Conservation (phyloP, 2,329 filamentous ascomycete genomes). For the Botrytis aclada region DNA sequence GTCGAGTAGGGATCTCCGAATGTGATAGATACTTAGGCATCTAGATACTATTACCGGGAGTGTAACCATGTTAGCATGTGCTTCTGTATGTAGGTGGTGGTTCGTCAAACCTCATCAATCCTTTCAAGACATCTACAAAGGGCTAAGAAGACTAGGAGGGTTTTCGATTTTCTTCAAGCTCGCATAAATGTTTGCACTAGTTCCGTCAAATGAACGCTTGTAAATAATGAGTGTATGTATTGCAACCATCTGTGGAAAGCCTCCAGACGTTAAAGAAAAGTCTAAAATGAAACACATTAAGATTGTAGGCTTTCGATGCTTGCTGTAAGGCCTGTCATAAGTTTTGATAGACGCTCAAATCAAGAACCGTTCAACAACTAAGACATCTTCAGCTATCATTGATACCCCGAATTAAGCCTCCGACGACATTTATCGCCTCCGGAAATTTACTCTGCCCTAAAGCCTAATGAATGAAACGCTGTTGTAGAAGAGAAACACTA, state of each 20-base stretch:
- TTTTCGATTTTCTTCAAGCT: not conserved
- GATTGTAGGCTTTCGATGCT: not conserved
- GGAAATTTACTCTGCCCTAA: not conserved
- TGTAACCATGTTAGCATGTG: not conserved
- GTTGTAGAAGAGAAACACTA: not conserved
- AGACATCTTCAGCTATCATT: constrained; percentile 10
- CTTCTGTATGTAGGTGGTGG: not conserved
- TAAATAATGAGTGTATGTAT: not conserved
- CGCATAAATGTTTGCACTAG: not conserved
- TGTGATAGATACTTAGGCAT: not conserved
- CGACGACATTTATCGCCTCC: constrained; percentile 11
- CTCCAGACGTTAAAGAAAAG: not conserved
- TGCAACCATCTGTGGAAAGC: not conserved
- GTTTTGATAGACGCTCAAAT: constrained; percentile 5
- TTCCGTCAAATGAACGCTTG: not conserved
- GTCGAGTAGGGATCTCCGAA: not conserved
- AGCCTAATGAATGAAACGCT: not conserved
- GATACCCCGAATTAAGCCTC: constrained; percentile 9
- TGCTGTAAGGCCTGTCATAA: not conserved
- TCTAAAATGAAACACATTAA: not conserved
- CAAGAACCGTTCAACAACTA: not conserved
- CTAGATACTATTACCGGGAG: not conserved
- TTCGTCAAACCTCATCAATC: not conserved
- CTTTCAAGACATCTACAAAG: not conserved
- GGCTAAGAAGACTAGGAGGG: not conserved